Evolutionary conservation across 179 eudicot genomes (phyloP), one percentile per base, ranked within the genome.

Genomic region (Spinacia oleracea): DNA sequence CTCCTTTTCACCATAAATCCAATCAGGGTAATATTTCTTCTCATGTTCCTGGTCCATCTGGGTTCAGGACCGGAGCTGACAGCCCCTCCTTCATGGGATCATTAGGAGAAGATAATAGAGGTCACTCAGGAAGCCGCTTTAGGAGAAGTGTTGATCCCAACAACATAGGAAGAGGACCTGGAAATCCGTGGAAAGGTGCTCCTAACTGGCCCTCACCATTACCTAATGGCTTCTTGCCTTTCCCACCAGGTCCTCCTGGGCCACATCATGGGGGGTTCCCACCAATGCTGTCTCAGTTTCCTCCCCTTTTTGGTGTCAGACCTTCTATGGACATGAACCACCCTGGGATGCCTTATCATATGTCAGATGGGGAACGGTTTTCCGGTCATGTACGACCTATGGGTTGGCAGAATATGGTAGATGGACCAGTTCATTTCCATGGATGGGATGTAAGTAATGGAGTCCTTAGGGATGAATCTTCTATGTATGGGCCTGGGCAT

Each of bases 121-220:
- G 87, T 71, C 89, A 87, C 85, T 80, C 89, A 38, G 86, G 80
- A 75, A 88, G 69, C 78, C 91, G 90, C 63, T 90, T 87, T 50
- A 86, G 97, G 85, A 89, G 97, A 86, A 81, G 84, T 58, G 89
- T 79, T 75, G 97, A 95, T 85, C 86, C 89, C 9, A 89, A 85
- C 9, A 89, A 85, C 76, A 64, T 87, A 72, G 93, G 90, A 81
- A 90, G 98, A 83, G 78, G 79, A 18, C 98, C 89, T 70, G 97
- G 91, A 67, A 91, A 84, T 82, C 76, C 90, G 55, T 95, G 98
- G 98, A 91, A 89, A 73, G 91, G 95, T 43, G 86, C 85, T 75
- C 95, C 88, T 70, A 91, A 81, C 79, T 95, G 98, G 98, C 92
- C 95, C 77, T 85, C 98, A 40, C 91, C 93, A 6, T 71, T 93